Percentiles rank a stretch among this genome's conserved stretches.
These are phyloP conservation scores for Linum tenue DNA, from an alignment of 345 rosid genomes.

Conservation along the genomic window DNA sequence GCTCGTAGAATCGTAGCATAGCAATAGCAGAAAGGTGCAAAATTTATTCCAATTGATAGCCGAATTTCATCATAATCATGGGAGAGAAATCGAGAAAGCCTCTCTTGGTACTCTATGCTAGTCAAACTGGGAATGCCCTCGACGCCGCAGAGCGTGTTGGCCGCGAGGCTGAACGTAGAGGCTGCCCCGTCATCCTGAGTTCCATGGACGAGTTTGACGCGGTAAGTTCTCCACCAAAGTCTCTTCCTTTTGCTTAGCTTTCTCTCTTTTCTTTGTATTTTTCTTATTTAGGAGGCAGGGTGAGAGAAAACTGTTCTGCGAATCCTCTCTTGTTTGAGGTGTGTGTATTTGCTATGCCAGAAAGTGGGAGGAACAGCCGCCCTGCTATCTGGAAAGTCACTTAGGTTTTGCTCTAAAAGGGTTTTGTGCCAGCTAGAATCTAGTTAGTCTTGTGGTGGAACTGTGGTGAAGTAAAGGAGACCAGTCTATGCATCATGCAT, in stretches of 20 bases:
- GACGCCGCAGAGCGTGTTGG: conserved; percentile 77
- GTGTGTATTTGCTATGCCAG: background rate
- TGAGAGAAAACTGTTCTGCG: background rate
- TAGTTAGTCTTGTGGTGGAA: too few species aligned
- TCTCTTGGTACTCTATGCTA: conserved; percentile 52
- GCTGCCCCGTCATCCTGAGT: conserved; percentile 38
- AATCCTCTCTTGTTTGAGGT: background rate
- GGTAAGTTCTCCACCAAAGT: conserved; percentile 25
- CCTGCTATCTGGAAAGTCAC: background rate
- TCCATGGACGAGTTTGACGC: conserved; percentile 57
- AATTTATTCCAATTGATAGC: background rate
- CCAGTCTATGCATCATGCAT: too few species aligned
- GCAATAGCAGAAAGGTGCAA: too few species aligned
- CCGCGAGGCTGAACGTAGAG: conserved; percentile 74
- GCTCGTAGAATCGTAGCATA: too few species aligned
- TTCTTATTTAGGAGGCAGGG: too few species aligned
- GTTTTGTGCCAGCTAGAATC: too few species aligned
- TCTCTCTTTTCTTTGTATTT: background rate
- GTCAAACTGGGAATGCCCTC: conserved; percentile 79
- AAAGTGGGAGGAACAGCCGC: background rate
- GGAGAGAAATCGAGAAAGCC: conserved; percentile 30
- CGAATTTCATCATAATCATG: conserved; percentile 19
- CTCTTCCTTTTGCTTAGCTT: background rate
- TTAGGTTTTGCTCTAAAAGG: too few species aligned
- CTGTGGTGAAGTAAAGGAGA: too few species aligned